Evolutionary conservation across 2,329 filamentous ascomycete genomes (phyloP).

Genomic region (Didymella arachidicola): DNA sequence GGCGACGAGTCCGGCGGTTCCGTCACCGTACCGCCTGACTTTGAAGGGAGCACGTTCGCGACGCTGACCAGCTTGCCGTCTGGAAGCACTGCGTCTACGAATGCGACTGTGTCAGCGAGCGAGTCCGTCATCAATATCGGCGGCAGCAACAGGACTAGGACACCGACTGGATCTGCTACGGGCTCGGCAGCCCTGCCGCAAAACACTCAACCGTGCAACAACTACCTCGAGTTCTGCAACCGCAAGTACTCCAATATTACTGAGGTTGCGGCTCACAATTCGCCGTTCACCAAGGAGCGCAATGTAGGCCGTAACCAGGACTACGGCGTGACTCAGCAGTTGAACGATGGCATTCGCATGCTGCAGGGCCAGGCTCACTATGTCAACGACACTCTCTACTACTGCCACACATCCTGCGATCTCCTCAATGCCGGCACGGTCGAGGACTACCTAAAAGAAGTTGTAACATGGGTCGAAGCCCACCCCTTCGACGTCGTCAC

Average conservation of each 20-base stretch:
- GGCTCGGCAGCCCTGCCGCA: slow-evolving; percentile 40
- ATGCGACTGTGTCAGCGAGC: slow-evolving; percentile 32
- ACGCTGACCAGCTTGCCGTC: slow-evolving; percentile 29
- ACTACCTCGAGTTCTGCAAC: slow-evolving; percentile 51
- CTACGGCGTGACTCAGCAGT: slow-evolving; percentile 48
- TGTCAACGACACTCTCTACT: slow-evolving; percentile 70
- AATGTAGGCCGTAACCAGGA: slow-evolving; percentile 51
- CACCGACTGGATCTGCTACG: slow-evolving; percentile 33
- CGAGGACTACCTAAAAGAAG: slow-evolving; percentile 73
- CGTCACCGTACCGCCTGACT: slow-evolving; percentile 40
- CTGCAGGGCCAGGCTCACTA: slow-evolving; percentile 68
- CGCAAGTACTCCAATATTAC: slow-evolving; percentile 53
- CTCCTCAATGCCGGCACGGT: slow-evolving; percentile 84
- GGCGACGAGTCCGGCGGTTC: slow-evolving; percentile 35
- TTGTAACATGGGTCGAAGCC: slow-evolving; percentile 74
- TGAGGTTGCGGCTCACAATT: slow-evolving; percentile 53
- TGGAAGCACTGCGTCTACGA: slow-evolving; percentile 29
- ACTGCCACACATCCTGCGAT: slow-evolving; percentile 88
- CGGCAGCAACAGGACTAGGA: slow-evolving; percentile 39
- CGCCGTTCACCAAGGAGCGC: slow-evolving; percentile 42
- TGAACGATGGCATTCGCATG: slow-evolving; percentile 53
- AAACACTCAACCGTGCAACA: slow-evolving; percentile 54
- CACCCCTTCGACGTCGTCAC: slow-evolving; percentile 92
- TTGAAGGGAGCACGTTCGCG: slow-evolving; percentile 39
- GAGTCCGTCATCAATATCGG: slow-evolving; percentile 40